These are phyloP conservation scores for Ophiorrhiza pumila DNA, from an alignment of 257 asterid species.

Conservation along the genomic window DNA sequence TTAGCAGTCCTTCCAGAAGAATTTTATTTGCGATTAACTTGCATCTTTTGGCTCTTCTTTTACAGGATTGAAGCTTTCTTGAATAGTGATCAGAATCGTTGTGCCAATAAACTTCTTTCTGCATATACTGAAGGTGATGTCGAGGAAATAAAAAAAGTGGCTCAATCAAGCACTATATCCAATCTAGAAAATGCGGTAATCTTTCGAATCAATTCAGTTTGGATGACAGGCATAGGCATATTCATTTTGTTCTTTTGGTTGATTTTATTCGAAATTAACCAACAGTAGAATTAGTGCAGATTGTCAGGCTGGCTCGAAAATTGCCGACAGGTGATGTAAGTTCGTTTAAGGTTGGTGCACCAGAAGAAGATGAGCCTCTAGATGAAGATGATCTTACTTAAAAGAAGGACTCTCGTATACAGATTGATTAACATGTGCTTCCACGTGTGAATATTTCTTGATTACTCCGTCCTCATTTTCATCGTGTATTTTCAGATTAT, in stretches of 20 bases:
- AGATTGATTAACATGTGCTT: neutral
- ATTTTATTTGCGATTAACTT: neutral
- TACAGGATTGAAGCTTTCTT: conserved; percentile 78
- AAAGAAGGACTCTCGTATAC: neutral
- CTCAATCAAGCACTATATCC: conserved; percentile 72
- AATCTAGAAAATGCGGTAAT: conserved; percentile 81
- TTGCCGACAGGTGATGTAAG: conserved; percentile 84
- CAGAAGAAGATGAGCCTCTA: conserved; percentile 47
- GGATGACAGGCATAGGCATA: neutral
- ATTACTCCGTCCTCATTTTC: neutral
- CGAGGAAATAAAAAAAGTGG: conserved; percentile 85
- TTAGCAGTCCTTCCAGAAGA: neutral
- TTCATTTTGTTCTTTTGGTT: neutral
- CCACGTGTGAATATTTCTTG: conserved; percentile 12
- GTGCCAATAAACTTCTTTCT: conserved; percentile 74
- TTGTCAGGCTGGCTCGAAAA: conserved; percentile 87
- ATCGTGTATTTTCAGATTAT: conserved; percentile 6
- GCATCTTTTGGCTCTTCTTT: conserved; percentile 12
- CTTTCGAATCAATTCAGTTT: conserved; percentile 20
- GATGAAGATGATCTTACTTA: conserved; percentile 97
- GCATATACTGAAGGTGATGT: conserved; percentile 85
- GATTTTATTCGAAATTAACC: neutral
- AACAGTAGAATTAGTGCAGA: conserved; percentile 37
- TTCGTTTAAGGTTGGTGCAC: conserved; percentile 43
- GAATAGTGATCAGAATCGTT: conserved; percentile 88